Conservation (phyloP, 345 rosid species). For the Linum usitatissimum region DNA sequence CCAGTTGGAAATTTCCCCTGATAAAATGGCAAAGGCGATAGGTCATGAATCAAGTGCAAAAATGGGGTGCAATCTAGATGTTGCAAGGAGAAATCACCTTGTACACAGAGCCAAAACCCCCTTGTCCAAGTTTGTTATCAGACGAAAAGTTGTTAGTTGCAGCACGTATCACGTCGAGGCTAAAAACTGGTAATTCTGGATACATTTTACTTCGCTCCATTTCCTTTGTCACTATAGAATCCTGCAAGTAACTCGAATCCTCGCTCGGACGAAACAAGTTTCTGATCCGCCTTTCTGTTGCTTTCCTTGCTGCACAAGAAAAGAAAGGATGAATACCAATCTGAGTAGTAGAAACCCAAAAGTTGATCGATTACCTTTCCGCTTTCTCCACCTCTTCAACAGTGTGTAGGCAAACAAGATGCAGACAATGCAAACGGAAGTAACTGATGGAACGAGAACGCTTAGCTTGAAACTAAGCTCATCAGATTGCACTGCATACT, state of each 20-base stretch:
- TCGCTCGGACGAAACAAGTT: neutral
- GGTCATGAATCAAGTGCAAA: neutral
- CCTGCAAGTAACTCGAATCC: neutral
- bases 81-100: constrained; percentile 14
- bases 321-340: no score
- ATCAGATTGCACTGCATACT: neutral
- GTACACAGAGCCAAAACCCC: constrained; percentile 41
- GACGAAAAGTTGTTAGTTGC: constrained; percentile 23
- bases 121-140: constrained; percentile 31
- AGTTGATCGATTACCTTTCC: neutral
- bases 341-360: no score
- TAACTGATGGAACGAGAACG: neutral
- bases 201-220: neutral
- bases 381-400: neutral
- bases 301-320: neutral
- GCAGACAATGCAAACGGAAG: neutral
- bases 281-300: neutral
- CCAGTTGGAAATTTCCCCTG: neutral
- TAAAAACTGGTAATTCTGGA: constrained; percentile 2
- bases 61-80: neutral
- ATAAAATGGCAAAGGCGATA: neutral
- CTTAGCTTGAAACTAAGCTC: neutral
- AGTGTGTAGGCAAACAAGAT: neutral
- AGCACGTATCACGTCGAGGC: neutral
- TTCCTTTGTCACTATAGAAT: neutral